Percentiles rank a stretch among this genome's conserved stretches.
Evolutionary conservation across 73 alveolate genomes (phyloP).

Genomic region (Effrenium voratum): DNA sequence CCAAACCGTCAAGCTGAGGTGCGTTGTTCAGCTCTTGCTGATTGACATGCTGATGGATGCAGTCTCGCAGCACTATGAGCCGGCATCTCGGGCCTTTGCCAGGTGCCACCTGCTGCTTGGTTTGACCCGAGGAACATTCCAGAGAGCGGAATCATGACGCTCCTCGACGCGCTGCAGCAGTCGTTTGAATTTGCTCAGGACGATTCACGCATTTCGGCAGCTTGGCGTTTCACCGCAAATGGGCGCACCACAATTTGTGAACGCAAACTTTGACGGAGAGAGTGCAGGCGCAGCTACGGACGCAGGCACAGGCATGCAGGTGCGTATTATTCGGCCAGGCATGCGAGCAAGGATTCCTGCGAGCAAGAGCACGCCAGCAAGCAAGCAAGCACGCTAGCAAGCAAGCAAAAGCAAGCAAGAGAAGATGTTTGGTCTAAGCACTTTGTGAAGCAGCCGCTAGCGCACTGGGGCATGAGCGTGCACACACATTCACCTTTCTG

Average conservation of each 20-base stretch:
- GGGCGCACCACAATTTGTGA: too few relatives aligned
- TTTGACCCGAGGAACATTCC: constrained; percentile 89
- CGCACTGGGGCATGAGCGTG: too few relatives aligned
- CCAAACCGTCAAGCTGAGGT: not conserved
- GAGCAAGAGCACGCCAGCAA: too few relatives aligned
- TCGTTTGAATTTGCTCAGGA: constrained; percentile 93
- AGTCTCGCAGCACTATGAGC: constrained; percentile 76
- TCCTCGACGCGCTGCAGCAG: constrained; percentile 88
- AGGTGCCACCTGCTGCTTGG: too few relatives aligned
- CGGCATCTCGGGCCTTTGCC: not conserved
- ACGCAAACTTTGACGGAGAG: not conserved
- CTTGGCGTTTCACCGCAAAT: not conserved
- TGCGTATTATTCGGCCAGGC: too few relatives aligned
- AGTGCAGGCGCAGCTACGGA: not conserved
- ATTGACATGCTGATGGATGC: constrained; percentile 89
- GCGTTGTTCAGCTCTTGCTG: constrained; percentile 93
- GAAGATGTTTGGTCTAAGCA: too few relatives aligned
- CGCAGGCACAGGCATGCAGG: not conserved
- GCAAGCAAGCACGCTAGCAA: too few relatives aligned
- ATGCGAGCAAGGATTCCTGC: too few relatives aligned
- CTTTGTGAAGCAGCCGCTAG: too few relatives aligned
- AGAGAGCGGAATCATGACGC: constrained; percentile 81
- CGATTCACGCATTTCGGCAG: not conserved
- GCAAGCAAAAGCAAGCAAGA: too few relatives aligned
- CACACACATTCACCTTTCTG: too few relatives aligned